Percentiles rank a stretch among this genome's conserved stretches.
Evolutionary conservation across 345 rosid genomes (phyloP).

Genomic region (Conringia planisiliqua): DNA sequence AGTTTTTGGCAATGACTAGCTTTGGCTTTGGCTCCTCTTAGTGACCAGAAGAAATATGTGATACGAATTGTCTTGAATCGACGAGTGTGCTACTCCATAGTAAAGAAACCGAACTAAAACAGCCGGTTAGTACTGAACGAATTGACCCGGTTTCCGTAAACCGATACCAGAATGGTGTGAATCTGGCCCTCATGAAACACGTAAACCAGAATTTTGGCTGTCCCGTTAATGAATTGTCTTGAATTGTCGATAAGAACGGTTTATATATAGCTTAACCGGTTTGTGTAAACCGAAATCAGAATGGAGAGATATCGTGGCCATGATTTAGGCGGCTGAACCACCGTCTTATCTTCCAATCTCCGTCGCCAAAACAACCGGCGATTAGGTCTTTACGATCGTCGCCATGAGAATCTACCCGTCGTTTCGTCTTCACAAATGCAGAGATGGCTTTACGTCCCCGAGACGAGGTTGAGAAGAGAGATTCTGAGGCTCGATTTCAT

Average conservation of each 20-base stretch:
- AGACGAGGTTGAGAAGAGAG: constrained; percentile 14
- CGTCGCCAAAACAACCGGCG: constrained; percentile 1
- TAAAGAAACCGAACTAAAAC: background rate
- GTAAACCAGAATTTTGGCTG: too few species aligned
- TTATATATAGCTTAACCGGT: background rate
- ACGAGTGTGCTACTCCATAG: too few species aligned
- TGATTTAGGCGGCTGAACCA: constrained; percentile 48
- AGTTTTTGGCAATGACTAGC: too few species aligned
- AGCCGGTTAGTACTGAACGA: background rate
- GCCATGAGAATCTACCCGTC: constrained; percentile 32
- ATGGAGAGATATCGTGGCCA: constrained; percentile 2
- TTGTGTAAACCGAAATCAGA: background rate
- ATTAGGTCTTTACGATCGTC: constrained; percentile 18
- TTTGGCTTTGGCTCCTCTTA: too few species aligned
- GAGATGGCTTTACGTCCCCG: constrained; percentile 24
- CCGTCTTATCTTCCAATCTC: constrained; percentile 26
- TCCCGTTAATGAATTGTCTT: too few species aligned
- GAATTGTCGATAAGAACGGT: background rate
- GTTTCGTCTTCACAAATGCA: constrained; percentile 33
- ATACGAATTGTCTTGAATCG: too few species aligned
- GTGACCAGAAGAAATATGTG: too few species aligned
- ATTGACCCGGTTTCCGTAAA: background rate
- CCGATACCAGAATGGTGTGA: background rate
- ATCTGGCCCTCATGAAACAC: background rate
- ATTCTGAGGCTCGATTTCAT: constrained; percentile 28